phyloP scores from a whole-genome alignment of 129 eudicot genomes.

The Deinandra increscens region DNA sequence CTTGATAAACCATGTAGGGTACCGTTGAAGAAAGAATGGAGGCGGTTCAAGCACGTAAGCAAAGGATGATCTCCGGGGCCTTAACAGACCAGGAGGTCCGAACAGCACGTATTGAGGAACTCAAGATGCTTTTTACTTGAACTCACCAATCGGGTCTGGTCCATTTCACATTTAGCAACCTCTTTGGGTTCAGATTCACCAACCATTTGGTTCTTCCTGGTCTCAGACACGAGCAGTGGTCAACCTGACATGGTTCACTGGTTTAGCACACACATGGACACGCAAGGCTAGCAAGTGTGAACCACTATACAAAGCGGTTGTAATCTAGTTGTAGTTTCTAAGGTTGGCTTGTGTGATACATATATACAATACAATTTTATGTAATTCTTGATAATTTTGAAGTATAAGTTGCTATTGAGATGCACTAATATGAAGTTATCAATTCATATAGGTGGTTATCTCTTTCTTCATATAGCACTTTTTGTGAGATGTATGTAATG shows the following conservation, averaged over 20 bases:
- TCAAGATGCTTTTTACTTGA: conserved; percentile 91
- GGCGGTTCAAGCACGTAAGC: conserved; percentile 97
- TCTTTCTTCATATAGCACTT: not conserved
- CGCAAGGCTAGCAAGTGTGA: not conserved
- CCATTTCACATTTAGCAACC: not conserved
- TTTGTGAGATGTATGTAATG: too few relatives aligned
- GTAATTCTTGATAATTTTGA: conserved; percentile 5
- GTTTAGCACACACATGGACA: not conserved
- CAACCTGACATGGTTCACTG: not conserved
- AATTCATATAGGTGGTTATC: not conserved
- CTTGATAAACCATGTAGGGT: conserved; percentile 45
- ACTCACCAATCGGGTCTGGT: conserved; percentile 12
- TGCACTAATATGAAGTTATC: not conserved
- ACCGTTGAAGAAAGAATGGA: conserved; percentile 98
- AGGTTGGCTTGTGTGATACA: not conserved
- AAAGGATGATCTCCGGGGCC: conserved; percentile 93
- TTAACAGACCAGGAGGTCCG: conserved; percentile 97
- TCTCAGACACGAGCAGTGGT: conserved; percentile 1
- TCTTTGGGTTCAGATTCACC: not conserved
- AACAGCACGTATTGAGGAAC: conserved; percentile 81
- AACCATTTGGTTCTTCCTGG: conserved; percentile 6
- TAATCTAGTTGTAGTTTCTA: not conserved
- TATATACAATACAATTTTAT: not conserved
- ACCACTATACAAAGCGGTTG: not conserved
- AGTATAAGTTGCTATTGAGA: conserved; percentile 10